phyloP scores from a whole-genome alignment of 805 yeast genomes.

The Candida hungchunana region DNA sequence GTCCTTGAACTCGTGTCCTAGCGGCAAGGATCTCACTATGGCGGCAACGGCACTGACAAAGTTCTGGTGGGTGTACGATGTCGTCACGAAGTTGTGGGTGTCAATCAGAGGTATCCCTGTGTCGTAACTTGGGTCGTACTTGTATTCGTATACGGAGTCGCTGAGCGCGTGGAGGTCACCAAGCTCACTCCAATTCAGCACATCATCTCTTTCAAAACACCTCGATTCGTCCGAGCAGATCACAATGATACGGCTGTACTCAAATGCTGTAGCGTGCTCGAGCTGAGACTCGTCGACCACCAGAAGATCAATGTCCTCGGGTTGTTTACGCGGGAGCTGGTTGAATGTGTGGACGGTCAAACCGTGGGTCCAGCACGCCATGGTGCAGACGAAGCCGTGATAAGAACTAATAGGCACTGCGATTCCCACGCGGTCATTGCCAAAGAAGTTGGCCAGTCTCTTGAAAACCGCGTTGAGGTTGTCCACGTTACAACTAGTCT shows the following conservation, averaged over 20 bases:
- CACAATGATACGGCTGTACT: constrained; percentile 32
- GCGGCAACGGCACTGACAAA: constrained; percentile 52
- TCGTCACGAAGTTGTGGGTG: constrained; percentile 29
- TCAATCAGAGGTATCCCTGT: constrained; percentile 30
- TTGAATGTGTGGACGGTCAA: constrained; percentile 39
- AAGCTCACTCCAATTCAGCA: constrained; percentile 26
- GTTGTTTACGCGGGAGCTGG: constrained; percentile 27
- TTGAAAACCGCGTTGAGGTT: constrained; percentile 31
- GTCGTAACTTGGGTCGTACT: constrained; percentile 29
- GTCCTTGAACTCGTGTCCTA: constrained; percentile 32
- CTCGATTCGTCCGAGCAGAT: constrained; percentile 21
- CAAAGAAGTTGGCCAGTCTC: constrained; percentile 20
- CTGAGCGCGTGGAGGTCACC: constrained; percentile 10
- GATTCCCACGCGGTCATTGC: constrained; percentile 27
- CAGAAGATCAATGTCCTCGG: constrained; percentile 28
- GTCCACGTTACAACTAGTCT: constrained; percentile 8
- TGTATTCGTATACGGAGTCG: constrained; percentile 21
- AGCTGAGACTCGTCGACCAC: constrained; percentile 28
- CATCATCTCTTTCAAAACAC: constrained; percentile 5
- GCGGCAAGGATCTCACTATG: constrained; percentile 33
- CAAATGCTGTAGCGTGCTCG: constrained; percentile 21
- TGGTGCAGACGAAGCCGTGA: constrained; percentile 34
- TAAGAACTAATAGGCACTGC: constrained; percentile 26
- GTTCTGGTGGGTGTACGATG: constrained; percentile 46
- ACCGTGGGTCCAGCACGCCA: constrained; percentile 43